Conservation (phyloP, 2,329 filamentous ascomycete genomes). For the Xylariomycetidae sp. region DNA sequence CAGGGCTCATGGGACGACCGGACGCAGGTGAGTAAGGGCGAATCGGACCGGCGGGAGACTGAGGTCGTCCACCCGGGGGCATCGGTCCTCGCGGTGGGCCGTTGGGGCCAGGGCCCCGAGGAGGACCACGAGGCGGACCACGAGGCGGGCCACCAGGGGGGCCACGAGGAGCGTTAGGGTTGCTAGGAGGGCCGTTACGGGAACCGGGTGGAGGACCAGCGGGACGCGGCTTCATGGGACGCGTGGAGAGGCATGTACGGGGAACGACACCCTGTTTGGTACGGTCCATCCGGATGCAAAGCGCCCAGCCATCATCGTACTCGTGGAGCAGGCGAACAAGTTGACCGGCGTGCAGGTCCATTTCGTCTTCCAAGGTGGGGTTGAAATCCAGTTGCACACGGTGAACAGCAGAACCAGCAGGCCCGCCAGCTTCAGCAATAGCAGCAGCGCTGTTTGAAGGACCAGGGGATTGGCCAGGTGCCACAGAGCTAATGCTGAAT, state of each 20-base stretch:
- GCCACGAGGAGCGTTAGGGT: constrained; percentile 28
- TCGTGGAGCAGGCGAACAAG: constrained; percentile 87
- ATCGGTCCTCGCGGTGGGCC: constrained; percentile 31
- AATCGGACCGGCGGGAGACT: constrained; percentile 26
- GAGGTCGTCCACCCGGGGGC: constrained; percentile 16
- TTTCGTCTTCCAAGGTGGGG: constrained; percentile 87
- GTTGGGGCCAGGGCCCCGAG: constrained; percentile 29
- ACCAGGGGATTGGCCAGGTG: constrained; percentile 38
- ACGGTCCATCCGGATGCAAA: constrained; percentile 85
- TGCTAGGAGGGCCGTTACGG: constrained; percentile 49
- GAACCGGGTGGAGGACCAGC: constrained; percentile 37
- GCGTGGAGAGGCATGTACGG: constrained; percentile 85
- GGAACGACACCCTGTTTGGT: constrained; percentile 90
- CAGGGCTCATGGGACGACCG: constrained; percentile 16
- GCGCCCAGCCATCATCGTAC: constrained; percentile 97
- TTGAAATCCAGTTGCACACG: constrained; percentile 92
- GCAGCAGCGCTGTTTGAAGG: constrained; percentile 49
- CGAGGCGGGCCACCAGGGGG: constrained; percentile 20
- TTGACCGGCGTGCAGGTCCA: constrained; percentile 73
- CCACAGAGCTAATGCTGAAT: constrained; percentile 51
- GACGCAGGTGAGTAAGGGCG: constrained; percentile 27
- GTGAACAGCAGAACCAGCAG: constrained; percentile 63
- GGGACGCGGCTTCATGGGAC: constrained; percentile 80
- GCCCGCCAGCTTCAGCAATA: constrained; percentile 57
- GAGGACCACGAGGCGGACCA: constrained; percentile 17